Conservation (phyloP, 2,329 filamentous ascomycete genomes). For the Sordariomycetes sp. region DNA sequence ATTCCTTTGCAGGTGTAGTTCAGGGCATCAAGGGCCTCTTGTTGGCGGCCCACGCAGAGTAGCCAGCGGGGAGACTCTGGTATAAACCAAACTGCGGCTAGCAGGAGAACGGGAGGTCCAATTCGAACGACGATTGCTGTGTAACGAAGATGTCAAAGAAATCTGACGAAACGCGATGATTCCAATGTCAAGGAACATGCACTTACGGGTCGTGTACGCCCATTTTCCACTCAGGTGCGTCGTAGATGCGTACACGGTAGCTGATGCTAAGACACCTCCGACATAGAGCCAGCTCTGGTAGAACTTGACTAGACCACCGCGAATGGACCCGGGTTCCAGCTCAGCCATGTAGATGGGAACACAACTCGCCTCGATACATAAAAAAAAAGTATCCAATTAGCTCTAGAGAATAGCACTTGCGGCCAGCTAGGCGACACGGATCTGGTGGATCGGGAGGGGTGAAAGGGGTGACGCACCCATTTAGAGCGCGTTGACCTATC, state of each 20-base stretch:
- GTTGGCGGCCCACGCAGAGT: slow-evolving; percentile 5
- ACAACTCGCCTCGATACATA: slow-evolving; percentile 4
- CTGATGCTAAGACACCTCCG: slow-evolving; percentile 5
- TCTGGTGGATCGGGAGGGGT: no score
- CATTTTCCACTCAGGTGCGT: not conserved
- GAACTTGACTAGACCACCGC: slow-evolving; percentile 8
- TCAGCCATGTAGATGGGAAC: slow-evolving; percentile 9
- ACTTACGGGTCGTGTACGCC: not conserved
- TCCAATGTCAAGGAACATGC: no score
- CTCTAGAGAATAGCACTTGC: not conserved
- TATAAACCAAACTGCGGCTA: slow-evolving; percentile 4
- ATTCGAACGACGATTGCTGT: slow-evolving; percentile 2
- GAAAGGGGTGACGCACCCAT: not conserved
- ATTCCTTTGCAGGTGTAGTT: slow-evolving; percentile 5
- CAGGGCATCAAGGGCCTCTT: slow-evolving; percentile 8
- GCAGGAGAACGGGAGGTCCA: not conserved
- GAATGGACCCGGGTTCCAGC: slow-evolving; percentile 7
- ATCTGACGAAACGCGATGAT: no score
- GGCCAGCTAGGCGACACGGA: not conserved
- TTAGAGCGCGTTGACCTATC: not conserved
- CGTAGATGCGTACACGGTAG: slow-evolving; percentile 4
- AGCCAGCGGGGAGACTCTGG: slow-evolving; percentile 10
- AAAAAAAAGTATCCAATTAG: not conserved
- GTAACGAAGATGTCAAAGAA: slow-evolving; percentile 3
- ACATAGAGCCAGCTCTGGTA: slow-evolving; percentile 6